phyloP scores from a whole-genome alignment of 2,329 filamentous ascomycete species.

The Hymenoscyphus repandus region DNA sequence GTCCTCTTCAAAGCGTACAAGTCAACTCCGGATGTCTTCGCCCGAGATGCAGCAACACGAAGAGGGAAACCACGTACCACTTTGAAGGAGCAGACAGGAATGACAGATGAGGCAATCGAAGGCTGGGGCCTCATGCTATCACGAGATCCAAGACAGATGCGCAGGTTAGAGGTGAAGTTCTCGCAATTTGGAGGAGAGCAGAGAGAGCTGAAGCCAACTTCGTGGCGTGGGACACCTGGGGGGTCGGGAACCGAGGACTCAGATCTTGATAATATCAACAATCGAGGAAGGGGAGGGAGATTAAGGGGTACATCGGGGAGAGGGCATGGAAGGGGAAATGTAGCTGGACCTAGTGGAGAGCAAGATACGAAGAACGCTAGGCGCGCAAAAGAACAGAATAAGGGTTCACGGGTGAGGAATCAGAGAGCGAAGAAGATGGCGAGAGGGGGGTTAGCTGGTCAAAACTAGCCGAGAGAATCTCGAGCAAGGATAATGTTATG shows the following conservation, averaged over 20 bases:
- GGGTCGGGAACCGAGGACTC: slow-evolving; percentile 54
- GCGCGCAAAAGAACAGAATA: slow-evolving; percentile 75
- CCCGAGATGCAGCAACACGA: slow-evolving; percentile 64
- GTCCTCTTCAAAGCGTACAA: slow-evolving; percentile 69
- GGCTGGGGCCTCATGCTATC: slow-evolving; percentile 87
- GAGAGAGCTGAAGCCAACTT: slow-evolving; percentile 55
- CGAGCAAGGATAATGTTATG: too few relatives aligned
- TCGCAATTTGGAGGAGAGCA: slow-evolving; percentile 63
- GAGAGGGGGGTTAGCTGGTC: slow-evolving; percentile 40
- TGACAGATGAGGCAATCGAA: slow-evolving; percentile 92
- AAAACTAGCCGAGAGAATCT: background rate
- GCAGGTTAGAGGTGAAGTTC: slow-evolving; percentile 66
- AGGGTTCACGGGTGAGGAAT: slow-evolving; percentile 72
- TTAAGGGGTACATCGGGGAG: slow-evolving; percentile 42
- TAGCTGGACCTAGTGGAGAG: slow-evolving; percentile 61
- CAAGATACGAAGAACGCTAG: slow-evolving; percentile 67
- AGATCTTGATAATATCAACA: slow-evolving; percentile 41
- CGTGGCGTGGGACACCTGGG: slow-evolving; percentile 53
- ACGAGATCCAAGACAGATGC: slow-evolving; percentile 64
- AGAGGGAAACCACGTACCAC: slow-evolving; percentile 55
- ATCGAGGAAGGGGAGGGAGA: slow-evolving; percentile 40
- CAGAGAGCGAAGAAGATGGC: slow-evolving; percentile 62
- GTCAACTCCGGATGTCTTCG: slow-evolving; percentile 59
- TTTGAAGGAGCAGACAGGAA: slow-evolving; percentile 70
- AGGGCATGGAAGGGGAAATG: slow-evolving; percentile 49